phyloP scores from a whole-genome alignment of 345 rosid species.

The Populus nigra region DNA sequence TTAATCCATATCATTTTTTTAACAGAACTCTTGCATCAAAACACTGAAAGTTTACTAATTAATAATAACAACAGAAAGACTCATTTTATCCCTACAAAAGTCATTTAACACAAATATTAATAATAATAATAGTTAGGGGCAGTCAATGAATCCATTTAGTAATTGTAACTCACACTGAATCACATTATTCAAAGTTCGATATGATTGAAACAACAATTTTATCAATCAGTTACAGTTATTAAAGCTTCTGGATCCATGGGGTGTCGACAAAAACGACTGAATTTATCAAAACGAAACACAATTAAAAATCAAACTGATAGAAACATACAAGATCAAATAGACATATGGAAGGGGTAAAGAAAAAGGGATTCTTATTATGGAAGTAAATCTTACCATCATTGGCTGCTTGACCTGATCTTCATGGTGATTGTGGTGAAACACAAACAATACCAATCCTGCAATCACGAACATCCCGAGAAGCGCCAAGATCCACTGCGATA shows the following conservation, averaged over 20 bases:
- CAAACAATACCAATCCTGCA: constrained; percentile 76
- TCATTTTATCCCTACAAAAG: neutral
- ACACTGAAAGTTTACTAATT: neutral
- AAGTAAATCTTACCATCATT: neutral
- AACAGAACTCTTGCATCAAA: neutral
- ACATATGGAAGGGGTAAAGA: neutral
- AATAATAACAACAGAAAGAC: neutral
- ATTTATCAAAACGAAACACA: neutral
- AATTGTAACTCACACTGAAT: neutral
- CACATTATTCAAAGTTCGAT: constrained; percentile 1
- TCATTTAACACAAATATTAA: neutral
- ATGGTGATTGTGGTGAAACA: constrained; percentile 78
- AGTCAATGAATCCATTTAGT: neutral
- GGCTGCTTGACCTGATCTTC: constrained; percentile 46
- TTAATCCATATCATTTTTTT: neutral
- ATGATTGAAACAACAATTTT: neutral
- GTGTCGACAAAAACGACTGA: neutral
- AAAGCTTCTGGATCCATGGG: constrained; percentile 18
- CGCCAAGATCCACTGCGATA: constrained; percentile 79
- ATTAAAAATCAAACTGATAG: neutral
- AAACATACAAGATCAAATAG: neutral
- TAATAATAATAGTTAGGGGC: no score
- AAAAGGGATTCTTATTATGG: neutral
- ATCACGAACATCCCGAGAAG: constrained; percentile 62
- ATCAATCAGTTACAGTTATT: constrained; percentile 6